phyloP scores from a whole-genome alignment of 352 stramenopile genomes.

The Globisporangium solare region DNA sequence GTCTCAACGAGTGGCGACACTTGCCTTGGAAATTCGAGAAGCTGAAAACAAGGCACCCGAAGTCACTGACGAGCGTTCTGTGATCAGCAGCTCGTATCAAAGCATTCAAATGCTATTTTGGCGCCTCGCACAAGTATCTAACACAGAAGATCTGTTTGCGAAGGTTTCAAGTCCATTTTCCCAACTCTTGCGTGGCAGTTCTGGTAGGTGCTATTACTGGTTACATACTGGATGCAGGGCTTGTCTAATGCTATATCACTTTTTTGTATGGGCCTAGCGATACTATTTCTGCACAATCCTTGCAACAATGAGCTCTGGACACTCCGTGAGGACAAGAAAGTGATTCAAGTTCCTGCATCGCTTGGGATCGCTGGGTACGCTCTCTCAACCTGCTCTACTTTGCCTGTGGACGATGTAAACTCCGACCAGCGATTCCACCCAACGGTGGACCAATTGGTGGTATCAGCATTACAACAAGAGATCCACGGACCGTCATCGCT shows the following conservation, averaged over 20 bases:
- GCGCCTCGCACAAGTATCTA: conserved; percentile 26
- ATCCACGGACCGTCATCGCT: not conserved
- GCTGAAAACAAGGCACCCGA: not conserved
- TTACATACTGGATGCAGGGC: not conserved
- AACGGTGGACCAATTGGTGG: conserved; percentile 56
- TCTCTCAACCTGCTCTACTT: conserved; percentile 27
- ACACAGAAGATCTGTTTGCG: conserved; percentile 39
- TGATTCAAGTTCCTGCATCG: conserved; percentile 44
- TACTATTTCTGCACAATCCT: conserved; percentile 62
- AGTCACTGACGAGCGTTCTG: conserved; percentile 1
- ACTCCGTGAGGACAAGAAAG: conserved; percentile 35
- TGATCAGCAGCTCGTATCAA: conserved; percentile 11
- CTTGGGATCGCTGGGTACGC: conserved; percentile 53
- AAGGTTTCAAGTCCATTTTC: conserved; percentile 29
- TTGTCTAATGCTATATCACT: not conserved
- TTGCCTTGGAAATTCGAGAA: not conserved
- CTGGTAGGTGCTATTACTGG: conserved; percentile 14
- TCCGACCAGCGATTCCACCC: conserved; percentile 53
- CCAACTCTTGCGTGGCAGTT: conserved; percentile 35
- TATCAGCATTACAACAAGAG: conserved; percentile 20
- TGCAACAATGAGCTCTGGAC: conserved; percentile 66
- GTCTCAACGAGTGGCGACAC: not conserved
- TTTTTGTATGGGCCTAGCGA: conserved; percentile 12
- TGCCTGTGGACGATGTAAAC: conserved; percentile 35
- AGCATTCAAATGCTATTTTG: conserved; percentile 47